Evolutionary conservation across 1,284 basidiomycete species (phyloP), one percentile per base, ranked within the genome.

Genomic region (Kalmanozyma brasiliensis): DNA sequence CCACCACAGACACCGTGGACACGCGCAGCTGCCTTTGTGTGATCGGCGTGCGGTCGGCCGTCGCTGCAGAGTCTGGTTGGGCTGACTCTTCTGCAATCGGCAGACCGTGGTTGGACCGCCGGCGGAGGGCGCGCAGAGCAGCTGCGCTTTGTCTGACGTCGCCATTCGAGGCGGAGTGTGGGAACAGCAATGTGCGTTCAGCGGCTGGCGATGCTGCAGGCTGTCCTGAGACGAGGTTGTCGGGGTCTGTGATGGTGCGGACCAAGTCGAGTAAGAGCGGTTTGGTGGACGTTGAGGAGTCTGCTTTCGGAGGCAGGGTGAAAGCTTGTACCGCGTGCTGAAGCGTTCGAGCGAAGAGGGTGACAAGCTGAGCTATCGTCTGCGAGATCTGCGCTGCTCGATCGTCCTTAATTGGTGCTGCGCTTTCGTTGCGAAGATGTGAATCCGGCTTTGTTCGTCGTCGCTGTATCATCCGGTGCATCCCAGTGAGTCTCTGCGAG

Each of bases 271-370:
- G 24, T 23, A 66, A 26, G 32, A 59, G 23, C 4, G 56, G 52
- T 32, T 26, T 32, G 10, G 52, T 46, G 4, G 49, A 40, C 3
- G 55, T 24, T 5, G 42, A 20, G 2, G 47, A 13, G 2, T 51
- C 41, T 17, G 26, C 17, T 26, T 33, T 49, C 5, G 49, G 1
- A 7, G 65, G 55, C 19, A 63, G 55, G 30, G 58, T 24, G 35
- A 60, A 69, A 32, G 64, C 40, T 40, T 69, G 66, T 1, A 56
- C 23, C 26, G 52, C 52, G 17, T 69, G 66, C n/a, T 69, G 66
- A 43, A 69, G 37, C 23, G 66, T 63, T 30, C 60, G 51, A 37
- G 52, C 60, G 23, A 56, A 64, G 14, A 69, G 56, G 0, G 30
- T 64, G 17, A 52, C 44, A 8, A 65, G 49, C 43, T 65, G 46